A percentile compares a stretch with the other conserved stretches of the same genome.
phyloP scores from a whole-genome alignment of 2,329 filamentous ascomycete species.

The Endothia cerciana region DNA sequence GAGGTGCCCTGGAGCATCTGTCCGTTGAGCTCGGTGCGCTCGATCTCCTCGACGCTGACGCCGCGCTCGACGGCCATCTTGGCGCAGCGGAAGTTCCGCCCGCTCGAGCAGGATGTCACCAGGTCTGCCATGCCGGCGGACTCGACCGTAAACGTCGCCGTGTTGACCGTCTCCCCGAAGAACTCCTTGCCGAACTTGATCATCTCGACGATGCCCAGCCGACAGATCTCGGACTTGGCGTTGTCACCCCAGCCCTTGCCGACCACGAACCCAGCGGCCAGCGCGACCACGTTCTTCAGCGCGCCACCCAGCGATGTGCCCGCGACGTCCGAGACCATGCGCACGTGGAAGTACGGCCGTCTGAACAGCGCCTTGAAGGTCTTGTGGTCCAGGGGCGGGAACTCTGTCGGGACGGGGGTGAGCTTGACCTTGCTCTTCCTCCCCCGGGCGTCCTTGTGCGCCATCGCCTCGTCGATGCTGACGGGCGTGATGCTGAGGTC shows the following conservation, averaged over 20 bases:
- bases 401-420: conserved; percentile 76
- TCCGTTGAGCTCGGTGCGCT: conserved; percentile 87
- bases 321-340: conserved; percentile 91
- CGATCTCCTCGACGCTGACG: conserved; percentile 82
- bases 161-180: conserved; percentile 80
- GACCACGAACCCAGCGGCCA: conserved; percentile 93
- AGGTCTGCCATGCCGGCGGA: conserved; percentile 93
- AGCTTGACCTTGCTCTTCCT: conserved; percentile 70
- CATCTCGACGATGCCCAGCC: conserved; percentile 93
- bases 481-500: conserved; percentile 54
- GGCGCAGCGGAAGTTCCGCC: conserved; percentile 92
- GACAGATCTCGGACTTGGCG: conserved; percentile 98
- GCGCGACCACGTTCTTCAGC: conserved; percentile 93
- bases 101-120: conserved; percentile 90
- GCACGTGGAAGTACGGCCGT: conserved; percentile 95
- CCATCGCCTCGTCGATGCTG: conserved; percentile 44
- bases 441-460: conserved; percentile 72
- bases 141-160: conserved; percentile 93
- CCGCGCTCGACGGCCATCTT: conserved; percentile 83
- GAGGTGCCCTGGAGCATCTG: conserved; percentile 95
- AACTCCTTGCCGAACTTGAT: conserved; percentile 94
- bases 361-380: conserved; percentile 89
- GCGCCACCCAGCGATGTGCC: conserved; percentile 94
- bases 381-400: conserved; percentile 83
- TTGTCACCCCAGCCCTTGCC: conserved; percentile 98